Conservation (phyloP, 495 filamentous ascomycete species). For the Tetracladium marchalianum region DNA sequence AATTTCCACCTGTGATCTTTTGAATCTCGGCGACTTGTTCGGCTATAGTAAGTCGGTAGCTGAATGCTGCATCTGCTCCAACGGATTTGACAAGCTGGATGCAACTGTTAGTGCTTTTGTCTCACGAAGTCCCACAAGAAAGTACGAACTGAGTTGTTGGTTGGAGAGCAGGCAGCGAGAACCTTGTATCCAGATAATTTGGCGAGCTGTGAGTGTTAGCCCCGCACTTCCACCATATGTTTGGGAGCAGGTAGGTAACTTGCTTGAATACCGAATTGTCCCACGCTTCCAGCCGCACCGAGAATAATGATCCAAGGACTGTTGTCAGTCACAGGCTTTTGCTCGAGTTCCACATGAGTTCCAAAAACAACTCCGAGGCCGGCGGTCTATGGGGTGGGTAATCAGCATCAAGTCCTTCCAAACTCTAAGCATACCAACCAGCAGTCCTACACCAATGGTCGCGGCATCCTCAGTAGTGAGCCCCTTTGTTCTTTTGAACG, state of each 20-base stretch:
- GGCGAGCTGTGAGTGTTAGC: constrained; percentile 20
- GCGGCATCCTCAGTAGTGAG: constrained; percentile 26
- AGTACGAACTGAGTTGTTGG: constrained; percentile 19
- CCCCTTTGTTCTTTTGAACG: constrained; percentile 23
- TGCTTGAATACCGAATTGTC: constrained; percentile 29
- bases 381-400: constrained; percentile 15
- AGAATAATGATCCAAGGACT: constrained; percentile 34
- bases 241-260: neutral
- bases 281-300: constrained; percentile 32
- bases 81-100: constrained; percentile 21
- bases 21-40: constrained; percentile 28
- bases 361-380: constrained; percentile 18
- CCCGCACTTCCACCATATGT: neutral
- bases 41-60: constrained; percentile 25
- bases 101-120: neutral
- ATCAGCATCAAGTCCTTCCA: neutral
- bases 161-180: constrained; percentile 29
- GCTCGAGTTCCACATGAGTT: constrained; percentile 20
- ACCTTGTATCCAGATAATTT: constrained; percentile 32
- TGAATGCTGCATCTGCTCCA: constrained; percentile 30
- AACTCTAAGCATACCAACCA: constrained; percentile 16
- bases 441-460: constrained; percentile 29
- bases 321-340: constrained; percentile 13
- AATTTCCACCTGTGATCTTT: constrained; percentile 27
- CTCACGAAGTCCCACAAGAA: neutral